Conservation (phyloP, 106 monocot genomes). For the Gastrodia elata region DNA sequence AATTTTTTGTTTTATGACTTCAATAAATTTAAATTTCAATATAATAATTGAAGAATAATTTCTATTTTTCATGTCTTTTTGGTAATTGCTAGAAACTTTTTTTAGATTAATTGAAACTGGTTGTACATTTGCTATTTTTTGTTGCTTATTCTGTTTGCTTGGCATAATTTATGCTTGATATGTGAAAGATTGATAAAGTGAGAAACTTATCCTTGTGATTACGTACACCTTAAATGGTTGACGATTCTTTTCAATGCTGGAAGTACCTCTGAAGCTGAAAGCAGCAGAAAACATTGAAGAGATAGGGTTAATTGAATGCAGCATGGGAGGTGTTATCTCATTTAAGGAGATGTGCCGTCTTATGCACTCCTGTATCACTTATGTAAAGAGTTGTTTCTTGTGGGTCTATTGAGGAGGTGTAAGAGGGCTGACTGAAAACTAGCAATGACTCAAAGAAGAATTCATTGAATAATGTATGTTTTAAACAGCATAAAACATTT, state of each 20-base stretch:
- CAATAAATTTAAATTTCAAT: background rate
- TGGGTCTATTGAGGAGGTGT: too few species aligned
- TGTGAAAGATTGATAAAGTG: background rate
- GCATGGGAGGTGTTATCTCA: background rate
- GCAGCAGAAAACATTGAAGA: background rate
- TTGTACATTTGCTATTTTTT: background rate
- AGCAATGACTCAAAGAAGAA: too few species aligned
- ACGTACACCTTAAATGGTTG: background rate
- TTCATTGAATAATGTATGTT: too few species aligned
- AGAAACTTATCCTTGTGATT: background rate
- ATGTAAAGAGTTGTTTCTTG: too few species aligned
- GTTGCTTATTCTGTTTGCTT: background rate
- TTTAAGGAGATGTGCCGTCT: background rate
- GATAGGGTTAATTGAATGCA: background rate
- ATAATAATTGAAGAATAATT: background rate
- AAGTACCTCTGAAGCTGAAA: background rate
- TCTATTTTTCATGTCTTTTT: background rate
- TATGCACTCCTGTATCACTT: too few species aligned
- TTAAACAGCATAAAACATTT: too few species aligned
- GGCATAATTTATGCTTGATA: background rate
- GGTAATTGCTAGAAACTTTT: background rate
- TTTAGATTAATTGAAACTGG: background rate
- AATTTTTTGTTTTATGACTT: background rate
- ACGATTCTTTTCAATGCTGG: background rate
- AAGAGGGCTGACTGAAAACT: too few species aligned